A percentile compares a stretch with the other conserved stretches of the same genome.
phyloP scores from a whole-genome alignment of 148 eudicot species.

The Heliamphora exappendiculata region DNA sequence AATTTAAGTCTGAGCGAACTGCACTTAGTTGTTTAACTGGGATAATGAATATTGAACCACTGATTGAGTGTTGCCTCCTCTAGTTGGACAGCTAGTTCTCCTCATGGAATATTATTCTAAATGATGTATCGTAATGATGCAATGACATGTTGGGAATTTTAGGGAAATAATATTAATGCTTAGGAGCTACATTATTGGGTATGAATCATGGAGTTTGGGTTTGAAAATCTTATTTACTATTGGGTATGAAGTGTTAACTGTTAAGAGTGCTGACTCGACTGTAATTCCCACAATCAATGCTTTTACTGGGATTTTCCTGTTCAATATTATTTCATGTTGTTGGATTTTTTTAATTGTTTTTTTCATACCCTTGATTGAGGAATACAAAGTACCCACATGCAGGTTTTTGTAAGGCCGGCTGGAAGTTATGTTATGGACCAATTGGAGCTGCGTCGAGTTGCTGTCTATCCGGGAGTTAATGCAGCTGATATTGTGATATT shows the following conservation, averaged over 20 bases:
- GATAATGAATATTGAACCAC: no score
- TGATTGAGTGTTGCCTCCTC: no score
- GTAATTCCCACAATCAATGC: no score
- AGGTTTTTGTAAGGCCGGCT: conserved; percentile 99
- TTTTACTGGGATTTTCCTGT: background rate
- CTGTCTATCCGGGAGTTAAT: conserved; percentile 50
- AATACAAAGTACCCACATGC: conserved; percentile 12
- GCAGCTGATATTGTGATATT: conserved; percentile 63
- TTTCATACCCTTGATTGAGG: background rate
- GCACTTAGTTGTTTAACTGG: no score
- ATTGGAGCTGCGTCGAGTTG: conserved; percentile 77
- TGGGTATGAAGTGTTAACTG: no score
- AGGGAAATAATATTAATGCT: background rate
- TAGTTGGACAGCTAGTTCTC: background rate
- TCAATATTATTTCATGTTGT: background rate
- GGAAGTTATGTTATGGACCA: conserved; percentile 97
- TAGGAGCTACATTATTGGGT: background rate
- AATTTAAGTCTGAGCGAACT: no score
- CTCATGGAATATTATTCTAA: background rate
- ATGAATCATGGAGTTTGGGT: background rate
- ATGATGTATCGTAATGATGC: background rate
- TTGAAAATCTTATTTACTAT: background rate
- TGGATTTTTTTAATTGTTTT: background rate
- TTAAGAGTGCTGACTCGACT: no score
- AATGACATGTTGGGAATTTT: background rate